Evolutionary conservation across 345 rosid species (phyloP), one percentile per base, ranked within the genome.

Genomic region (Chamaenerion angustifolium): DNA sequence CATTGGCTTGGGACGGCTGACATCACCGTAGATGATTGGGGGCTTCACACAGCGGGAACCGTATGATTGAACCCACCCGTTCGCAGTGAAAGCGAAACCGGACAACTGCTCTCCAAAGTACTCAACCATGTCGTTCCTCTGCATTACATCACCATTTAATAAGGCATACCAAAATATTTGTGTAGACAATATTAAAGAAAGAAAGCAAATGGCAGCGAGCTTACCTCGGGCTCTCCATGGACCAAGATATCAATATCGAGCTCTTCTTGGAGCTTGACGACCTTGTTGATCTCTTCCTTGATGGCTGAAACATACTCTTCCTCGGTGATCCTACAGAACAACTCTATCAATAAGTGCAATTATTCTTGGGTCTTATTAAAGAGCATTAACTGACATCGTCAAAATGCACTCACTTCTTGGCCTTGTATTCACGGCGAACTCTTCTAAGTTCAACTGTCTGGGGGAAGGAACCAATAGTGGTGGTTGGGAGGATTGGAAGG

Each of bases 11-110:
- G 98, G 96, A 31, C 98, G 95, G 84, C 98, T 87, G 64, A 92
- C 98, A 43, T 87, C 98, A 76, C 98, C 98, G 8, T 87, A 92
- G 75, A 92, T 87, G 66, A 87, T 76, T 7, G 98, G 98, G 49
- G 98, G 98, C 81, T 92, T 92, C 75, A 92, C 98, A 52, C 98
- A 92, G 10, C 96, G 95, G 62, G 96, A 84, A 51, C 98, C 98
- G 35, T 87, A 92, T 17, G 98, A 92, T 62, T 92, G 98, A 57
- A 92, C 98, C 98, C 98, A 92, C 12, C 98, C 96, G 12, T 87
- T 92, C 4, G 25, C 25, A 21, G 25, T 21, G 25, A 21, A 21
- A 4, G 25, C 25, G 4, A 21, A 21, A 2, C 25, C 25, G 4
- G 25, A 21, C 25, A 21, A 21, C 25, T 21, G 25, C 25, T 21